A percentile compares a stretch with the other conserved stretches of the same genome.
Conservation (phyloP, 2,329 filamentous ascomycete species). For the Fusarium tricinctum region DNA sequence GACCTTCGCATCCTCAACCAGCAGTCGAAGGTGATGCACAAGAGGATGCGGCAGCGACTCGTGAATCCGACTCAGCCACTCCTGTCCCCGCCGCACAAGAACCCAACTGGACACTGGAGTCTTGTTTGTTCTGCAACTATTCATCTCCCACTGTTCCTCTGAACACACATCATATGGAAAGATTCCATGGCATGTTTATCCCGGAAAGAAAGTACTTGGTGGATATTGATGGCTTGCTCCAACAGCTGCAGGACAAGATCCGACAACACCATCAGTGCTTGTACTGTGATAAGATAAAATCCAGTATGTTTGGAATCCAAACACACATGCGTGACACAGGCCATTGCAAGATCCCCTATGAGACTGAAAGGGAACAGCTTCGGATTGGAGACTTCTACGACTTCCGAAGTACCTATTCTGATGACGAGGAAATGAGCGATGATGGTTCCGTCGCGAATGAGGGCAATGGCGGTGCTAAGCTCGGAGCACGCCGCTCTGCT, state of each 20-base stretch:
- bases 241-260: conserved; percentile 84
- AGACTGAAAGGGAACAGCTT: conserved; percentile 88
- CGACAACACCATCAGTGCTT: conserved; percentile 86
- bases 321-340: conserved; percentile 98
- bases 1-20: conserved; percentile 66
- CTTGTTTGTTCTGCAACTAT: conserved; percentile 94
- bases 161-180: conserved; percentile 90
- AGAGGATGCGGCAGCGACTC: conserved; percentile 57
- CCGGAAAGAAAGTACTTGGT: conserved; percentile 89
- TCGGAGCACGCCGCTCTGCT: conserved; percentile 71
- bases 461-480: conserved; percentile 73
- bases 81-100: conserved; percentile 55
- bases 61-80: conserved; percentile 60
- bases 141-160: conserved; percentile 80
- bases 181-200: conserved; percentile 94
- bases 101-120: conserved; percentile 61
- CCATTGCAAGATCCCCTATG: conserved; percentile 96
- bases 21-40: conserved; percentile 60
- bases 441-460: conserved; percentile 60
- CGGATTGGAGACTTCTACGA: conserved; percentile 98
- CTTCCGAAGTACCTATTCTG: conserved; percentile 95
- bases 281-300: conserved; percentile 86
- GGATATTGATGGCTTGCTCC: conserved; percentile 84
- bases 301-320: conserved; percentile 83
- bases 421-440: conserved; percentile 76